Percentiles rank a stretch among this genome's conserved stretches.
phyloP scores from a whole-genome alignment of 2,329 filamentous ascomycete genomes.

The Huntiella decipiens region DNA sequence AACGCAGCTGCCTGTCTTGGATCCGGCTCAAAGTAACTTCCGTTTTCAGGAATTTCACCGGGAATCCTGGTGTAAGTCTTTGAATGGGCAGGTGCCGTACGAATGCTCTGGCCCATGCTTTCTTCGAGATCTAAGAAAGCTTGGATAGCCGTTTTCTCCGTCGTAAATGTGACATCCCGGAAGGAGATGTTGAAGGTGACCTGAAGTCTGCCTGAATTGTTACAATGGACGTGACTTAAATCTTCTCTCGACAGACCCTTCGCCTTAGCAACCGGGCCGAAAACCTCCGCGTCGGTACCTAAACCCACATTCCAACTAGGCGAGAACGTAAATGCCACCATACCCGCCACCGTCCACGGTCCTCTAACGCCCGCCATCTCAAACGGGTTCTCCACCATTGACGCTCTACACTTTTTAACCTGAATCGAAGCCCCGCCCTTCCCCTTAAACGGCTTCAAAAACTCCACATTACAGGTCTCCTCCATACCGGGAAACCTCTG shows the following conservation, averaged over 20 bases:
- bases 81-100: not conserved
- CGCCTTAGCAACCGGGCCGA: not conserved
- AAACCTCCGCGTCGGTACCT: conserved; percentile 1
- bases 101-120: conserved; percentile 1
- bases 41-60: not conserved
- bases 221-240: not conserved
- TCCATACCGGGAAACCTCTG: conserved; percentile 8
- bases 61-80: not conserved
- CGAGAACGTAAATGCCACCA: conserved; percentile 8
- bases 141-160: conserved; percentile 7
- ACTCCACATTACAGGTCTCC: conserved; percentile 1
- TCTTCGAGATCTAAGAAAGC: conserved; percentile 7
- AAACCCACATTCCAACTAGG: not conserved
- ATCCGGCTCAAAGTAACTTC: not conserved
- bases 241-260: not conserved
- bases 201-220: not conserved
- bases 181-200: conserved; percentile 3
- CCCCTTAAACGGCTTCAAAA: not conserved
- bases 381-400: conserved; percentile 10
- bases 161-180: conserved; percentile 6
- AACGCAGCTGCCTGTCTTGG: conserved; percentile 15
- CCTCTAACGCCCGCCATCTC: conserved; percentile 1
- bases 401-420: not conserved
- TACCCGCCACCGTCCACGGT: not conserved
- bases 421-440: not conserved